phyloP scores from a whole-genome alignment of 345 rosid species.

The Citropsis articulata region DNA sequence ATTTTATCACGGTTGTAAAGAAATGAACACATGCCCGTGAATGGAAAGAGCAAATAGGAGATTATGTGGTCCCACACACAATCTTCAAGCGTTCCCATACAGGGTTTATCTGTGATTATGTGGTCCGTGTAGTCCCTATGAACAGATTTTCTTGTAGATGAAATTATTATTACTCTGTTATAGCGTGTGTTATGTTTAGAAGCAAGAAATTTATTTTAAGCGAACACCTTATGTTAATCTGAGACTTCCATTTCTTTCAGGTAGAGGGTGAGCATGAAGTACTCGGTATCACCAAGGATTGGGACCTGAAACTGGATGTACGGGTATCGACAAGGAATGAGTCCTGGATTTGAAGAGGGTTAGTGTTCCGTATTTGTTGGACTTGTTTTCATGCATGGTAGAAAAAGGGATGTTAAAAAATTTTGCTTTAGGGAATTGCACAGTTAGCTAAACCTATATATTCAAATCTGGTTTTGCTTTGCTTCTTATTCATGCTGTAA shows the following conservation, averaged over 20 bases:
- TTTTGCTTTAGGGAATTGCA: neutral
- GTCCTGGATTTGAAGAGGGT: neutral
- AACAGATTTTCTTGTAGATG: neutral
- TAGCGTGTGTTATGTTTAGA: neutral
- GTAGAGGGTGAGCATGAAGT: neutral
- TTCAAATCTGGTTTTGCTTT: neutral
- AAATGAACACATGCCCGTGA: neutral
- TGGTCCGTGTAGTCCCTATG: neutral
- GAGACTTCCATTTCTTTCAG: neutral
- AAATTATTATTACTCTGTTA: neutral
- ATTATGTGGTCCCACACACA: too few species aligned
- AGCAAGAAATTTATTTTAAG: neutral
- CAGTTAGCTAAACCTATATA: neutral
- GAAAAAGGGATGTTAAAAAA: neutral
- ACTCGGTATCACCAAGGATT: too few species aligned
- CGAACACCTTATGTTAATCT: neutral
- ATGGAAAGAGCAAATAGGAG: too few species aligned
- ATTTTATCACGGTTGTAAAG: neutral
- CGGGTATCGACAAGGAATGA: neutral
- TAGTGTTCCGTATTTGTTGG: neutral
- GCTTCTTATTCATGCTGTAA: neutral
- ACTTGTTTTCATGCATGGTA: neutral
- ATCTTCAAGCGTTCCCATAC: neutral
- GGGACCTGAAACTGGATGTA: neutral
- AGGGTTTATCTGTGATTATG: neutral